A percentile compares a stretch with the other conserved stretches of the same genome.
Evolutionary conservation across 2,329 filamentous ascomycete genomes (phyloP).

Genomic region (Aspergillus sp.): DNA sequence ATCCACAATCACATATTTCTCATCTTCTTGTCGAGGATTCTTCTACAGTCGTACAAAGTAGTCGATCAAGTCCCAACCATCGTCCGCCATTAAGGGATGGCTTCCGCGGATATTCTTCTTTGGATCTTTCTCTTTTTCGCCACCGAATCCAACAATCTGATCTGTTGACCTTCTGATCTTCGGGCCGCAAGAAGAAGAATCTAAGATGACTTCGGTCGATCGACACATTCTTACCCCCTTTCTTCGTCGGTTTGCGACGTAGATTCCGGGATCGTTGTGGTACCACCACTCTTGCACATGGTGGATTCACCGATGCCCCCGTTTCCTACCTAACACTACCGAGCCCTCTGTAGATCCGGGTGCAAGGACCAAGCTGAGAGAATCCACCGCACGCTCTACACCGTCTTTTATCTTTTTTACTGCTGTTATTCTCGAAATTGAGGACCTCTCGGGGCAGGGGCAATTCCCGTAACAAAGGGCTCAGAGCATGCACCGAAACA

Average conservation of each 20-base stretch:
- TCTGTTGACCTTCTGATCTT: neutral
- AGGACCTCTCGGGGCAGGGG: no score
- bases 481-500: neutral
- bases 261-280: neutral
- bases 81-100: neutral
- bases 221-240: neutral
- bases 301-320: neutral
- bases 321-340: neutral
- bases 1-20: no score
- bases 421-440: no score
- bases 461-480: neutral
- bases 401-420: no score
- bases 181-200: neutral
- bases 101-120: neutral
- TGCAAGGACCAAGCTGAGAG: neutral
- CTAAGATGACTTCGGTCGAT: neutral
- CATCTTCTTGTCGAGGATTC: neutral
- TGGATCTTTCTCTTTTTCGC: neutral
- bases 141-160: neutral
- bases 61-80: no score
- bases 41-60: neutral
- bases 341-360: neutral
- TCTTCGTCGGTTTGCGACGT: neutral
- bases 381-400: neutral
- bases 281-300: neutral